Base-by-base conservation (phyloP, 495 filamentous ascomycete species). In the Copromyces sp. region DNA sequence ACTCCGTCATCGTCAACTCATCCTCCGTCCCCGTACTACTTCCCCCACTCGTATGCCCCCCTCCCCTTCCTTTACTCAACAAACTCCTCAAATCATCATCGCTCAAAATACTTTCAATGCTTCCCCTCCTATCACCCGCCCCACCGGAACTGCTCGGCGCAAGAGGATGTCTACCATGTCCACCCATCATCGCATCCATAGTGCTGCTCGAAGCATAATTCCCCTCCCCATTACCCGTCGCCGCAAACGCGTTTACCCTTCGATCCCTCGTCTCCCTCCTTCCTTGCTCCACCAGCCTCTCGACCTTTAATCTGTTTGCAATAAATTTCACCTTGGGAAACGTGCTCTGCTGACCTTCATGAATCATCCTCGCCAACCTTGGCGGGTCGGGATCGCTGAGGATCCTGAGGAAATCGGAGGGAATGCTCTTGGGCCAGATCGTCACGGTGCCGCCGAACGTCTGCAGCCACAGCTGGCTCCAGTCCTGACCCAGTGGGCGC, bases 401-500 rank as follows among this genome's bases (percentile, higher is more conserved):
- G 77, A 99, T 96, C 76, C 92, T 87, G 78, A 85, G 90, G 81
- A 98, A 97, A 80, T 99, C 95, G 11, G 86, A 89, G 2, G 87
- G 74, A 3, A 88, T 83, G 53, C 86, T 88, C 79, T 94, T 93
- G 3, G 95, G 95, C 88, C 95, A 98, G 76, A 99, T 93, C 9
- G 96, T 99, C 72, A 98, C 91, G 20, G 93, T 98, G 45, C 95
- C 95, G 73, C 90, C 92, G 84, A 98, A 98, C 73, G 91, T 90
- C 80, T 99, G 95, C 39, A 99, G 87, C 92, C 94, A 98, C 41
- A 99, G 90, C 80, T 95, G 91, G 70, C 89, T 92, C 95, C 95
- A 99, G 80, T 99, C 96, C 80, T 98, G 95, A 11, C 93, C 94
- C n/a, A 98, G 76, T 0, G 92, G 93, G 0, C 95, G 89, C 9